Percentiles rank a stretch among this genome's conserved stretches.
Evolutionary conservation across 257 asterid genomes (phyloP).

Genomic region (Striga asiatica): DNA sequence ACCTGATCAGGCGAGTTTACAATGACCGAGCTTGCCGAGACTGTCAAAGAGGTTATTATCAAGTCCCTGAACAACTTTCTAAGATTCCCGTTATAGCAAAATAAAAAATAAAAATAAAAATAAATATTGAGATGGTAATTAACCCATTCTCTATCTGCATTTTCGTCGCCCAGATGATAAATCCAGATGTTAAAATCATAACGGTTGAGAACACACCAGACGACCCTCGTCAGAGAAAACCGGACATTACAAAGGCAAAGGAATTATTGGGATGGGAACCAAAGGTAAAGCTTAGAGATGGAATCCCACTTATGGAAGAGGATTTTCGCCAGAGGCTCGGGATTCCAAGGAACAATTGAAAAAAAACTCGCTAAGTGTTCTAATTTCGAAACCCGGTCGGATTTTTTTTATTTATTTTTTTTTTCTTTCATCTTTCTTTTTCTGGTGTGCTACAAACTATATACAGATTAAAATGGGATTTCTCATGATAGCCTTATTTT

Average conservation of each 20-base stretch:
- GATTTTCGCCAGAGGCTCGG: slow-evolving; percentile 80
- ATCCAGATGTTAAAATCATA: slow-evolving; percentile 59
- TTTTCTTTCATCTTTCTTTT: too few relatives aligned
- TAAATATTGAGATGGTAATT: background rate
- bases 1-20: slow-evolving; percentile 34
- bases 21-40: slow-evolving; percentile 40
- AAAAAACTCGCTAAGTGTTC: too few relatives aligned
- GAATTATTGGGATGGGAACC: slow-evolving; percentile 91
- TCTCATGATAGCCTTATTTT: too few relatives aligned
- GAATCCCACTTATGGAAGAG: slow-evolving; percentile 93
- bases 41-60: slow-evolving; percentile 41
- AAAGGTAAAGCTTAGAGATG: slow-evolving; percentile 62
- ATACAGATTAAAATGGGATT: too few relatives aligned
- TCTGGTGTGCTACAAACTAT: too few relatives aligned
- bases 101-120: too few relatives aligned
- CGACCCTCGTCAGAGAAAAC: slow-evolving; percentile 95
- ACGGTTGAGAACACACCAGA: slow-evolving; percentile 93
- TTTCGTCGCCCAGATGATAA: slow-evolving; percentile 66
- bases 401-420: too few relatives aligned
- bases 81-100: background rate
- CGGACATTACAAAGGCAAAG: slow-evolving; percentile 80
- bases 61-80: background rate
- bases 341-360: slow-evolving; percentile 35
- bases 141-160: background rate
- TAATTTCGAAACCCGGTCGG: too few relatives aligned